These are phyloP conservation scores for Scleroderma bovista DNA, from an alignment of 768 basidiomycete genomes.

Conservation along the genomic window DNA sequence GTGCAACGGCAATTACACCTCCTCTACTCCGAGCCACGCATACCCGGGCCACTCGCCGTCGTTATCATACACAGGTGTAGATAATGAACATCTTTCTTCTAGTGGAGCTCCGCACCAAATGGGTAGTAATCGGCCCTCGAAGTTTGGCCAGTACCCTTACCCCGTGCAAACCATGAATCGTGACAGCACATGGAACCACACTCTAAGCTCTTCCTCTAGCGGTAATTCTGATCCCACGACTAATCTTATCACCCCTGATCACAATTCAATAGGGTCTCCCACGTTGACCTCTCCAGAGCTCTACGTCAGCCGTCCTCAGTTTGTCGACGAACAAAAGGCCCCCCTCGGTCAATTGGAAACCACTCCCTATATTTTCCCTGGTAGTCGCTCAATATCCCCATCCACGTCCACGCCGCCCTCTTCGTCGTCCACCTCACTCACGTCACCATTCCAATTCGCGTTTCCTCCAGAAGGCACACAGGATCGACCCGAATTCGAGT, in stretches of 20 bases:
- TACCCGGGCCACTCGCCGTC: slow-evolving; percentile 48
- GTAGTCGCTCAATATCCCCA: slow-evolving; percentile 70
- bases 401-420: slow-evolving; percentile 55
- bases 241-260: slow-evolving; percentile 27
- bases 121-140: slow-evolving; percentile 39
- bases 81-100: slow-evolving; percentile 26
- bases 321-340: slow-evolving; percentile 54
- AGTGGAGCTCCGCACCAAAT: slow-evolving; percentile 27
- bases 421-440: slow-evolving; percentile 55
- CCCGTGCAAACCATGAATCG: slow-evolving; percentile 31
- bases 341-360: slow-evolving; percentile 46
- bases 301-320: slow-evolving; percentile 42
- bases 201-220: slow-evolving; percentile 28
- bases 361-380: slow-evolving; percentile 54
- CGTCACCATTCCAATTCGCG: slow-evolving; percentile 62
- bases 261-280: slow-evolving; percentile 51
- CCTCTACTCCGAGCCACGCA: slow-evolving; percentile 30
- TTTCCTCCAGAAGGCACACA: slow-evolving; percentile 51
- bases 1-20: slow-evolving; percentile 41
- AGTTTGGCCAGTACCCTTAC: slow-evolving; percentile 49
- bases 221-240: slow-evolving; percentile 24
- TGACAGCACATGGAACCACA: slow-evolving; percentile 25
- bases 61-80: slow-evolving; percentile 30
- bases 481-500: slow-evolving; percentile 62
- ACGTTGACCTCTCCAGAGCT: slow-evolving; percentile 42